A percentile compares a stretch with the other conserved stretches of the same genome.
phyloP scores from a whole-genome alignment of 208 protist genomes.

The Acanthamoeba castellanii region DNA sequence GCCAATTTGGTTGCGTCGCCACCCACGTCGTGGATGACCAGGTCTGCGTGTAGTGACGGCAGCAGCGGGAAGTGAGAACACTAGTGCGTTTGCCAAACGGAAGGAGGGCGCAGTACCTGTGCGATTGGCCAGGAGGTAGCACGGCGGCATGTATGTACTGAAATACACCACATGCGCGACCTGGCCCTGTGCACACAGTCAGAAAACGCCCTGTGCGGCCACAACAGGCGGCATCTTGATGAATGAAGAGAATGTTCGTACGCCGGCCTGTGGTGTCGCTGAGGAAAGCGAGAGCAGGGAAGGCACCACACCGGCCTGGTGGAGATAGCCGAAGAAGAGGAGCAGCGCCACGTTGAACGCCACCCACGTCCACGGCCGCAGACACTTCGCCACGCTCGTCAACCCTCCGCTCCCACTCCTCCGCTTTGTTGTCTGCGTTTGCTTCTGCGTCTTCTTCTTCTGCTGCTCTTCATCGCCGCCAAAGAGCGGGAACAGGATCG shows the following conservation, averaged over 20 bases:
- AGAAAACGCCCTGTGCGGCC: too few species aligned
- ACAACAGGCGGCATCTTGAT: background rate
- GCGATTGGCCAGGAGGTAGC: slow-evolving; percentile 27
- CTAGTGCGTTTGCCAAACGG: background rate
- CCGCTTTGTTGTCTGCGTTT: background rate
- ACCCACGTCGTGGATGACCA: slow-evolving; percentile 10
- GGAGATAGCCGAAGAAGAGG: slow-evolving; percentile 63
- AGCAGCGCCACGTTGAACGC: slow-evolving; percentile 57
- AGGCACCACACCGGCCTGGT: slow-evolving; percentile 62
- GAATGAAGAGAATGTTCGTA: background rate
- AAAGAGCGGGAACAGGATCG: slow-evolving; percentile 27
- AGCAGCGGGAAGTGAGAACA: background rate
- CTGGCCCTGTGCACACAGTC: too few species aligned
- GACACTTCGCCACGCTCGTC: background rate
- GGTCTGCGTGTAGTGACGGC: background rate
- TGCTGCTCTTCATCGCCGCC: background rate
- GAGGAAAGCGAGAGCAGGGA: slow-evolving; percentile 8
- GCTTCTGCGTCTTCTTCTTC: background rate
- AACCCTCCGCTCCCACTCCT: background rate
- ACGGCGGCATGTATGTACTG: slow-evolving; percentile 66
- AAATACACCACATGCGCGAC: slow-evolving; percentile 26
- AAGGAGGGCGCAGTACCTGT: background rate
- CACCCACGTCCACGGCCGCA: slow-evolving; percentile 4
- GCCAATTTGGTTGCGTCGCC: background rate
- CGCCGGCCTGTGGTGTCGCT: background rate